Evolutionary conservation across 2,329 filamentous ascomycete species (phyloP).

Genomic region (Pseudogymnoascus sp.): DNA sequence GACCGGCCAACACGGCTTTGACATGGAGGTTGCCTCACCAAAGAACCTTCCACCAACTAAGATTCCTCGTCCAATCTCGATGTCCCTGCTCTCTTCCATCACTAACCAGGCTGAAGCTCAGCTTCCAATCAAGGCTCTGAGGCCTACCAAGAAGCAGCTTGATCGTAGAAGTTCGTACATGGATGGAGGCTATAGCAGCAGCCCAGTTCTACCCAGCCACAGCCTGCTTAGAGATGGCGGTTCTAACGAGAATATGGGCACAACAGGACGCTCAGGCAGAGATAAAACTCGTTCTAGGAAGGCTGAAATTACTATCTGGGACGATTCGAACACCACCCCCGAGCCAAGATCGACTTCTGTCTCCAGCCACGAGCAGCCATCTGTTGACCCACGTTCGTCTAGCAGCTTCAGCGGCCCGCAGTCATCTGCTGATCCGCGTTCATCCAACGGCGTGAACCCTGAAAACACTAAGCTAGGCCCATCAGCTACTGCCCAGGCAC

Average conservation of each 20-base stretch:
- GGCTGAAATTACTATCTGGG: not conserved
- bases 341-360: not conserved
- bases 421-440: not conserved
- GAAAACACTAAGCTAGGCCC: not conserved
- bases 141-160: not conserved
- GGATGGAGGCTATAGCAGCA: not conserved
- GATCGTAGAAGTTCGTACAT: not conserved
- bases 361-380: not conserved
- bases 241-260: not conserved
- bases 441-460: not conserved
- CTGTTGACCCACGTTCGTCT: not conserved
- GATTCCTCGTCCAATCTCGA: not conserved
- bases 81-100: not conserved
- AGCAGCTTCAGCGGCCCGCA: not conserved
- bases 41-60: not conserved
- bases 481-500: not conserved
- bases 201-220: not conserved
- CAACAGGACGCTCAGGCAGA: not conserved
- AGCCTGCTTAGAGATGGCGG: not conserved
- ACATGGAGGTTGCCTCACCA: not conserved
- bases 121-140: not conserved
- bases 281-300: not conserved
- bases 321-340: not conserved
- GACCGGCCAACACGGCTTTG: not conserved
- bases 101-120: not conserved